Conservation (phyloP, 306 rosid species). For the Citrullus colocynthis region DNA sequence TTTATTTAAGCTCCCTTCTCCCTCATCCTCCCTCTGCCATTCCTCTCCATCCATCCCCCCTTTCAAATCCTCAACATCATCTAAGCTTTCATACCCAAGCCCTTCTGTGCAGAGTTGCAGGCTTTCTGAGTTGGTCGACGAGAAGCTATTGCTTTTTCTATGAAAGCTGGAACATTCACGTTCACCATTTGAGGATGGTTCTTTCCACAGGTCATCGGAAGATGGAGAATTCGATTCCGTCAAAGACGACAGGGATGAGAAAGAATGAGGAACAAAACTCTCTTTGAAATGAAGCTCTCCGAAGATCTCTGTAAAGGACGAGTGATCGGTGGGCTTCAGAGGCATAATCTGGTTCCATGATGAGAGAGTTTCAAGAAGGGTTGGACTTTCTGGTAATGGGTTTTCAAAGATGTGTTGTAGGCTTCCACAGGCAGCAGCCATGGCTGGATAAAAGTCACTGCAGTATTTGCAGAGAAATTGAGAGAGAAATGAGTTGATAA, state of each 20-base stretch:
- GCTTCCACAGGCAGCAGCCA: constrained; percentile 71
- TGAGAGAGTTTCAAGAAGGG: constrained; percentile 49
- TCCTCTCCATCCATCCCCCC: constrained; percentile 7
- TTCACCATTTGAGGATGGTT: not conserved
- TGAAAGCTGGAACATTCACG: constrained; percentile 14
- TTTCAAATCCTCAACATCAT: constrained; percentile 57
- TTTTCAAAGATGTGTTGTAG: constrained; percentile 51
- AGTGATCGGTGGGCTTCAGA: constrained; percentile 13
- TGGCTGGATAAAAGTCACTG: constrained; percentile 13
- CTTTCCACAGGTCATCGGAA: not conserved
- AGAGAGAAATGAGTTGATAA: not conserved
- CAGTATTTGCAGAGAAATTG: not conserved
- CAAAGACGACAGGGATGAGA: not conserved
- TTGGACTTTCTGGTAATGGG: constrained; percentile 42
- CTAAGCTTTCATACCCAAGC: constrained; percentile 81
- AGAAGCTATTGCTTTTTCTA: constrained; percentile 45
- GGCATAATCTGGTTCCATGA: constrained; percentile 47
- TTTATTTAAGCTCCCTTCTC: constrained; percentile 3
- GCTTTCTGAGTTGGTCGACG: constrained; percentile 53
- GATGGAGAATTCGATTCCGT: not conserved
- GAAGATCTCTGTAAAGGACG: constrained; percentile 60
- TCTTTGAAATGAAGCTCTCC: constrained; percentile 81
- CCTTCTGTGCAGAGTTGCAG: constrained; percentile 92
- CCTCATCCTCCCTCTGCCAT: not conserved
- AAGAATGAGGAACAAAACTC: constrained; percentile 11